Base-by-base conservation (phyloP, 2,329 filamentous ascomycete species). In the Monilinia fructicola region DNA sequence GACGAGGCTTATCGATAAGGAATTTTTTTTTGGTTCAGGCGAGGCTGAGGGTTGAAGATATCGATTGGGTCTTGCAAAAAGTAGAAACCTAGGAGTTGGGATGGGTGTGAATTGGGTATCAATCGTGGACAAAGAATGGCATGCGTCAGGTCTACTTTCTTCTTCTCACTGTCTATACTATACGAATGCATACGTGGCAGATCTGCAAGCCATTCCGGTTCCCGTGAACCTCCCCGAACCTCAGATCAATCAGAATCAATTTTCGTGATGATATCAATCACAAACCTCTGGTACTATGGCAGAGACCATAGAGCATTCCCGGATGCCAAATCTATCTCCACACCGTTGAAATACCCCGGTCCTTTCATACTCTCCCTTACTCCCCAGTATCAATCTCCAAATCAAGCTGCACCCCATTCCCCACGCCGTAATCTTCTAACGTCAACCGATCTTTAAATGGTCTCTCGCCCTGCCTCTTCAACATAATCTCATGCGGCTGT, bases 401-500 rank as follows among this genome's bases (percentile, higher is more conserved):
- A 70, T 77, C 75, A 67, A 77, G 73, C 67, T 77, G 75, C 42
- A 97, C 93, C 12, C 94, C 94, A 79, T 95, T 95, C 73, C 90
- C 92, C 67, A 98, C 88, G n/a, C 91, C 92, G 78, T 97, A 98
- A 79, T 98, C 94, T 74, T 91, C 91, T 73, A 97, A 78, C 44
- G 88, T 93, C 68, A 97, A 83, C 73, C 90, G 86, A 76, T 98
- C 93, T 81, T 97, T 97, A 78, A 98, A 97, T 31, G 94, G 93
- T 71, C 93, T 81, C 80, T 97, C 92, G 16, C 93, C 92, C 79
- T 98, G 94, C 72, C 94, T 84, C 82, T 96, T 95, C 68, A 98
- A 79, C 79, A 97, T 83, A 70, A 98, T 97, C 80, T 97, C 92
- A 75, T 94, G 91, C 54, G 93, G 90, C 73, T 96, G 89, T 46